Evolutionary conservation across 1,139 yeast species (phyloP).

Genomic region (Zygosaccharomyces sapae): DNA sequence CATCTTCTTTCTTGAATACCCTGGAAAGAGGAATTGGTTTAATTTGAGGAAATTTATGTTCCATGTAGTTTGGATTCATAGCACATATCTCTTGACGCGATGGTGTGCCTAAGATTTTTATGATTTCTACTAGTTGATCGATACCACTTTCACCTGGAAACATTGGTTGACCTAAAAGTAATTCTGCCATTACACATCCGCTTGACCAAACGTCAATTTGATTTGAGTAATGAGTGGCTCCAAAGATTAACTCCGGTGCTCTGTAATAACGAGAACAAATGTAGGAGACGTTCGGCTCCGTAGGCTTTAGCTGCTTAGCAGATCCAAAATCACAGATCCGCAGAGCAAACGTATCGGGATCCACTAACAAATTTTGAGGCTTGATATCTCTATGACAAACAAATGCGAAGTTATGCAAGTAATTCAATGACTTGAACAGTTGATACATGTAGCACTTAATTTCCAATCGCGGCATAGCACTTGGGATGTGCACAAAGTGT

Average conservation of each 20-base stretch:
- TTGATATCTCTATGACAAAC: conserved; percentile 97
- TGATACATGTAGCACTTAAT: conserved; percentile 89
- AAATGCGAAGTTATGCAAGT: conserved; percentile 76
- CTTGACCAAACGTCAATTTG: conserved; percentile 98
- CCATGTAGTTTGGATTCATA: conserved; percentile 97
- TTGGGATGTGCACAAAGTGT: conserved; percentile 69
- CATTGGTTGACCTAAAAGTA: conserved; percentile 89
- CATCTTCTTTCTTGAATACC: conserved; percentile 60
- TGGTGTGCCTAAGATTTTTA: conserved; percentile 94
- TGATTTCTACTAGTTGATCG: conserved; percentile 94
- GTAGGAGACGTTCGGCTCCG: conserved; percentile 92
- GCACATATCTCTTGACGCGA: conserved; percentile 85
- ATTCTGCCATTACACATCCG: conserved; percentile 97
- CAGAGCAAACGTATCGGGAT: conserved; percentile 76
- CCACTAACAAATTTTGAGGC: conserved; percentile 88
- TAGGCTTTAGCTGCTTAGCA: conserved; percentile 86
- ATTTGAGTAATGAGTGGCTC: conserved; percentile 91
- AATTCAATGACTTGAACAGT: conserved; percentile 83
- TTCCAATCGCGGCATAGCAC: conserved; percentile 82
- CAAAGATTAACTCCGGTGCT: conserved; percentile 90
- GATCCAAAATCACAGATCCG: conserved; percentile 97
- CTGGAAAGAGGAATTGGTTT: conserved; percentile 85
- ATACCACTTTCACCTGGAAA: conserved; percentile 98
- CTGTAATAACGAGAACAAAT: conserved; percentile 95
- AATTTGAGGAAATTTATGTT: conserved; percentile 93